Conservation (phyloP, 148 eudicot species). For the Rhododendron kiyosumense region DNA sequence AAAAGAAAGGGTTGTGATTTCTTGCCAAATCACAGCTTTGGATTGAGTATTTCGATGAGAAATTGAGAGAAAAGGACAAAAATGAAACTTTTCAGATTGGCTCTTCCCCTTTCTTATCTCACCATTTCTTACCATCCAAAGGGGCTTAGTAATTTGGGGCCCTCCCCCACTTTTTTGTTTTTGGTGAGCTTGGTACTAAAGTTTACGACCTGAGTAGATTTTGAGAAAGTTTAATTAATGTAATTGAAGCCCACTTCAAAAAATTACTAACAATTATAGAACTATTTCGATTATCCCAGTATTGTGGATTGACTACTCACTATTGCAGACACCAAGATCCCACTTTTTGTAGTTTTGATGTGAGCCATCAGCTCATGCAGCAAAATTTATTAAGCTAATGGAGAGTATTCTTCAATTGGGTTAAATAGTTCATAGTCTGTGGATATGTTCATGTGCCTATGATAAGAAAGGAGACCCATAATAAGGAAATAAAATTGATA, state of each 20-base stretch:
- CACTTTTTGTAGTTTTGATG: background rate
- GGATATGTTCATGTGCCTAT: background rate
- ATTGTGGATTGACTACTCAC: background rate
- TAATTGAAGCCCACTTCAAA: background rate
- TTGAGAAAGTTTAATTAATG: background rate
- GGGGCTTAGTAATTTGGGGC: background rate
- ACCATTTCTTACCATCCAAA: background rate
- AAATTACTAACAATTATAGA: too few relatives aligned
- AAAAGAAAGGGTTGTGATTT: too few relatives aligned
- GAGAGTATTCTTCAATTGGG: background rate
- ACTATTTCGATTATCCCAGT: background rate
- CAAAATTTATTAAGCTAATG: background rate
- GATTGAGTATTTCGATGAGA: background rate
- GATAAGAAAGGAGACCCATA: background rate
- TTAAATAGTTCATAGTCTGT: background rate
- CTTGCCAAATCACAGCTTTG: background rate
- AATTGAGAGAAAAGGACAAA: background rate
- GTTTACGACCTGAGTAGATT: background rate
- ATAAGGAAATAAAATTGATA: background rate
- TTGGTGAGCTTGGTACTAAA: background rate
- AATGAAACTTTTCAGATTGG: too few relatives aligned
- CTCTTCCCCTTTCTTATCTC: background rate
- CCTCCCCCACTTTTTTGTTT: background rate
- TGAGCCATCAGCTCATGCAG: background rate
- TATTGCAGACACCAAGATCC: background rate